Conservation (phyloP, 805 yeast genomes). For the Isabelozyma gotoi region DNA sequence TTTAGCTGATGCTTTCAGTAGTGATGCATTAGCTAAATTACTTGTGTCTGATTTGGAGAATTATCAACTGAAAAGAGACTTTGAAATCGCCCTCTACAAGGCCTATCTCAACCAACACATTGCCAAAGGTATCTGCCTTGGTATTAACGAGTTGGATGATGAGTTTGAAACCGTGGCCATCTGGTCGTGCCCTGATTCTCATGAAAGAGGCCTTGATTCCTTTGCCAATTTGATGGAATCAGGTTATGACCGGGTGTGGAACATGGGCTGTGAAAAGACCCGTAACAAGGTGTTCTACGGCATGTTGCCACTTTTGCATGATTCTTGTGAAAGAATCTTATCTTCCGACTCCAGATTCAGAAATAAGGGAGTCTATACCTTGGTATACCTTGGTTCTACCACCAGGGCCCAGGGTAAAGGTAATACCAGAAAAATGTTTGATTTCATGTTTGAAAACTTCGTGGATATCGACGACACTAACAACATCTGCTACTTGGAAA, state of each 20-base stretch:
- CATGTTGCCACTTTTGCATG: conserved; percentile 52
- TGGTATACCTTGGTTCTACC: conserved; percentile 47
- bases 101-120: conserved; percentile 53
- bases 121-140: conserved; percentile 49
- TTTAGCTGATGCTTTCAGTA: conserved; percentile 32
- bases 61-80: conserved; percentile 12
- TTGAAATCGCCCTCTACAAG: conserved; percentile 46
- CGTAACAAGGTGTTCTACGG: conserved; percentile 49
- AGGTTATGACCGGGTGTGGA: conserved; percentile 53
- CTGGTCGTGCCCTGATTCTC: conserved; percentile 51
- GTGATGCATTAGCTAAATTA: conserved; percentile 34
- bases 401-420: conserved; percentile 55
- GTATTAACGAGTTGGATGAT: conserved; percentile 43
- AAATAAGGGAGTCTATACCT: conserved; percentile 38
- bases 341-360: conserved; percentile 37
- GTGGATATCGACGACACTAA: conserved; percentile 38
- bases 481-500: conserved; percentile 49
- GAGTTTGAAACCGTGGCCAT: conserved; percentile 54
- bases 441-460: conserved; percentile 46
- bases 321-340: conserved; percentile 44
- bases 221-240: conserved; percentile 49
- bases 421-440: conserved; percentile 49
- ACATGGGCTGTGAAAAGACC: conserved; percentile 48
- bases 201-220: conserved; percentile 41
- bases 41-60: conserved; percentile 25